phyloP scores from a whole-genome alignment of 805 yeast genomes.

The Myxozyma neotropica region DNA sequence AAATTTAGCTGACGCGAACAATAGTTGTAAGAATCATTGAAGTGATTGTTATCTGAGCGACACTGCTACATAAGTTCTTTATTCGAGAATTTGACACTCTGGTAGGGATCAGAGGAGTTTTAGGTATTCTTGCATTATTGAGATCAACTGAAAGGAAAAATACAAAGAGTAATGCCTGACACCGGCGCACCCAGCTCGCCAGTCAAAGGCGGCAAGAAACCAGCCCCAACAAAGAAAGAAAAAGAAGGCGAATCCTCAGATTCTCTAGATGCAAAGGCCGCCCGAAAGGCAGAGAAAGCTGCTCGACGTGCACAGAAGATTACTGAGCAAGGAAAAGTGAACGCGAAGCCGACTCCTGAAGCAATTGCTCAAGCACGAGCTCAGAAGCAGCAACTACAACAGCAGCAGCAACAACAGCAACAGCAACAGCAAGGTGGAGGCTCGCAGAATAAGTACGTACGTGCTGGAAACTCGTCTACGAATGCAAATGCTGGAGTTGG shows the following conservation, averaged over 20 bases:
- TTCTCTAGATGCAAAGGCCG: conserved; percentile 57
- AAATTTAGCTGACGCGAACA: background rate
- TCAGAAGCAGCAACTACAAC: conserved; percentile 10
- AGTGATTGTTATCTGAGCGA: background rate
- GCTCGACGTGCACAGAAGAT: conserved; percentile 90
- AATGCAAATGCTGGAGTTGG: conserved; percentile 48
- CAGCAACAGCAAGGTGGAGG: conserved; percentile 45
- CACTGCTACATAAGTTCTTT: too few species aligned
- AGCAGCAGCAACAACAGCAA: conserved; percentile 9
- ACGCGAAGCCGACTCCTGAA: conserved; percentile 8
- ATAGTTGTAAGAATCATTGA: background rate
- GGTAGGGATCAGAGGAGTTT: too few species aligned
- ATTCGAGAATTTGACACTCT: too few species aligned
- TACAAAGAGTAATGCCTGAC: conserved; percentile 12
- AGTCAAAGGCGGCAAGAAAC: conserved; percentile 14
- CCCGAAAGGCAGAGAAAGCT: conserved; percentile 86
- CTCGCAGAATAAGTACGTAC: conserved; percentile 36
- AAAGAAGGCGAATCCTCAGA: background rate
- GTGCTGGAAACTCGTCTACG: conserved; percentile 30
- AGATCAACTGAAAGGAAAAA: background rate
- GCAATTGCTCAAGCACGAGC: conserved; percentile 10
- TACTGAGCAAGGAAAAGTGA: conserved; percentile 44
- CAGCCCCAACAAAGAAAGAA: conserved; percentile 2
- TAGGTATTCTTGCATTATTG: background rate
- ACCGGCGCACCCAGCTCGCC: conserved; percentile 10